phyloP scores from a whole-genome alignment of 805 yeast species.

The Wickerhamiella alocasiicola region DNA sequence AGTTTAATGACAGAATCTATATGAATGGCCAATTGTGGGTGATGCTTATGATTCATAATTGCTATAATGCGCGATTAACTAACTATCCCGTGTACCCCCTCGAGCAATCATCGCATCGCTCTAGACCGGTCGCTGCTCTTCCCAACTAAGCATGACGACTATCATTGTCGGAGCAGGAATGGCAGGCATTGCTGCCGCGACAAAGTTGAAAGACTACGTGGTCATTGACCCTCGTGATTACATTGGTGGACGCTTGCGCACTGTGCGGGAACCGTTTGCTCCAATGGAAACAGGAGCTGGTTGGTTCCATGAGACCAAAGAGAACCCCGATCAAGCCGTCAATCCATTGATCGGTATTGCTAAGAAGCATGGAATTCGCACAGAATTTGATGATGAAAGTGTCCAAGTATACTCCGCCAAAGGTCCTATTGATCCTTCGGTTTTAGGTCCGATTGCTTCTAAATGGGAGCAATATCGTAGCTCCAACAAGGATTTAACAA shows the following conservation, averaged over 20 bases:
- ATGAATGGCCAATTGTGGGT: neutral
- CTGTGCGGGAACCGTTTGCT: conserved; percentile 13
- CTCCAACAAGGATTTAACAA: conserved; percentile 10
- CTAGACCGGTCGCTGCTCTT: too few relatives aligned
- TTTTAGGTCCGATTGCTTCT: conserved; percentile 10
- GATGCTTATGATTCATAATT: too few relatives aligned
- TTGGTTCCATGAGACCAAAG: conserved; percentile 22
- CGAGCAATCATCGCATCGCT: too few relatives aligned
- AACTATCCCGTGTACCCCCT: neutral
- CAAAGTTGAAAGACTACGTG: conserved; percentile 19
- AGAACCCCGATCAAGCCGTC: conserved; percentile 6
- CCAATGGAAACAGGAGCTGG: conserved; percentile 22
- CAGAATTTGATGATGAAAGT: conserved; percentile 19
- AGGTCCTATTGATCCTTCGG: conserved; percentile 16
- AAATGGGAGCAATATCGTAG: conserved; percentile 16
- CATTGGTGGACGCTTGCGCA: conserved; percentile 24
- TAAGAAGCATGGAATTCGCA: conserved; percentile 14
- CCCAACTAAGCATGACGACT: conserved; percentile 14
- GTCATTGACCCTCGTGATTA: conserved; percentile 26
- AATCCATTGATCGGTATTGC: conserved; percentile 18
- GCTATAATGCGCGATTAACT: too few relatives aligned
- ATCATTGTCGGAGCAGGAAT: conserved; percentile 27
- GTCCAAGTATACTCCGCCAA: conserved; percentile 12
- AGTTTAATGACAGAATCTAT: too few relatives aligned
- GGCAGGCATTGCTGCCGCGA: conserved; percentile 27